Percentiles rank a stretch among this genome's conserved stretches.
These are phyloP conservation scores for Penicillium expansum DNA, from an alignment of 2,329 filamentous ascomycete genomes.

Conservation along the genomic window DNA sequence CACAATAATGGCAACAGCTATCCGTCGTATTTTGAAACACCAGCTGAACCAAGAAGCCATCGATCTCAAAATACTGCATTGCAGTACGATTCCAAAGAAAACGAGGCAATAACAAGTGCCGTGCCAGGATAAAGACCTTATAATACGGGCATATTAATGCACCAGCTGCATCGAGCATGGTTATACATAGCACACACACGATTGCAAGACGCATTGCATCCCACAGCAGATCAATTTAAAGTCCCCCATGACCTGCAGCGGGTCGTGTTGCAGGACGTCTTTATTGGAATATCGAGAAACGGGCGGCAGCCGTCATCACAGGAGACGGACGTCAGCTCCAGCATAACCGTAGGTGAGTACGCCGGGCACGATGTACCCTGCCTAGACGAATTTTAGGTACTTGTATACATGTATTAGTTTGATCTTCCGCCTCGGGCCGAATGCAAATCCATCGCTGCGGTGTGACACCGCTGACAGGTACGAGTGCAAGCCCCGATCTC, in stretches of 20 bases:
- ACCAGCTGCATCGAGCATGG: neutral
- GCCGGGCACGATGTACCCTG: neutral
- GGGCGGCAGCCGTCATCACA: slow-evolving; percentile 8
- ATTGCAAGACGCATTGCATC: slow-evolving; percentile 3
- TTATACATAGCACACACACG: slow-evolving; percentile 5
- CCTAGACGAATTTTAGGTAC: slow-evolving; percentile 4
- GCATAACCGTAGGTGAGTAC: neutral
- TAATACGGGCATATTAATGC: neutral
- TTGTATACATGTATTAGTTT: slow-evolving; percentile 6
- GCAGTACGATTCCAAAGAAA: neutral
- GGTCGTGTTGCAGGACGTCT: neutral
- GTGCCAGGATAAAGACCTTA: neutral
- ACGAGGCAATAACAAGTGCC: neutral
- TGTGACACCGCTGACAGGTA: slow-evolving; percentile 23
- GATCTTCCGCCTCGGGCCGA: slow-evolving; percentile 13
- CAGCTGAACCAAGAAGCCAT: neutral
- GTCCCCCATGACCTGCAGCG: slow-evolving; percentile 5
- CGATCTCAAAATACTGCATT: neutral
- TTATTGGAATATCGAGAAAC: neutral
- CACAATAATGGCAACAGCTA: neutral
- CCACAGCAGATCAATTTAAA: slow-evolving; percentile 15
- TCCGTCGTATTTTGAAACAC: neutral
- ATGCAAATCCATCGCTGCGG: slow-evolving; percentile 19
- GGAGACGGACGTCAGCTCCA: slow-evolving; percentile 14
- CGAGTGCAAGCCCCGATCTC: slow-evolving; percentile 14